Conservation (phyloP, 495 filamentous ascomycete genomes). For the Neurospora sp. region DNA sequence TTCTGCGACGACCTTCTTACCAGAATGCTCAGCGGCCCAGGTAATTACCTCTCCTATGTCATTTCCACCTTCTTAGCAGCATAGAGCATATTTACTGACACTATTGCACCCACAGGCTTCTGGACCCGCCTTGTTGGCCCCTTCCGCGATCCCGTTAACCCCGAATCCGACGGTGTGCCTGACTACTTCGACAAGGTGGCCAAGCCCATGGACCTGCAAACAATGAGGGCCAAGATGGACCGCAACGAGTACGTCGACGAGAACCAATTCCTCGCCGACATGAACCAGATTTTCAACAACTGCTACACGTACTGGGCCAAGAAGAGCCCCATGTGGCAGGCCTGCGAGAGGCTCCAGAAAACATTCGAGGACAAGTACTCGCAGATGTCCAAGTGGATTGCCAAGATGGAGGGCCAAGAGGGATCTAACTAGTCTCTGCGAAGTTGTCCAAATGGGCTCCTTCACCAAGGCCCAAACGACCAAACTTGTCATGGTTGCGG, state of each 20-base stretch:
- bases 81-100: not conserved
- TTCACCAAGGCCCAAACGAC: not conserved
- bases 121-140: constrained; percentile 49
- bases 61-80: not conserved
- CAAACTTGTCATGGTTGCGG: not conserved
- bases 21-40: constrained; percentile 45
- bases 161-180: constrained; percentile 33
- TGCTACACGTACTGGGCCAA: constrained; percentile 38
- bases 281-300: constrained; percentile 41
- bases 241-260: constrained; percentile 29
- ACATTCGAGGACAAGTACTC: constrained; percentile 41
- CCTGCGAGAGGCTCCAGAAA: constrained; percentile 37
- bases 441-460: not conserved
- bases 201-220: constrained; percentile 39
- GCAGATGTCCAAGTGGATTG: constrained; percentile 40
- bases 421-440: not conserved
- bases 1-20: constrained; percentile 41
- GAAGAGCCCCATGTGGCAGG: constrained; percentile 32
- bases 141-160: constrained; percentile 38
- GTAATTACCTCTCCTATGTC: constrained; percentile 14
- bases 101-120: constrained; percentile 28
- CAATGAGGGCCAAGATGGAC: constrained; percentile 42
- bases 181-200: constrained; percentile 38
- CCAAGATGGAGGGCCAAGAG: constrained; percentile 37
- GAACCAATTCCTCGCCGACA: constrained; percentile 33